Evolutionary conservation across 768 basidiomycete genomes (phyloP).

Genomic region (Rickenella mellea): DNA sequence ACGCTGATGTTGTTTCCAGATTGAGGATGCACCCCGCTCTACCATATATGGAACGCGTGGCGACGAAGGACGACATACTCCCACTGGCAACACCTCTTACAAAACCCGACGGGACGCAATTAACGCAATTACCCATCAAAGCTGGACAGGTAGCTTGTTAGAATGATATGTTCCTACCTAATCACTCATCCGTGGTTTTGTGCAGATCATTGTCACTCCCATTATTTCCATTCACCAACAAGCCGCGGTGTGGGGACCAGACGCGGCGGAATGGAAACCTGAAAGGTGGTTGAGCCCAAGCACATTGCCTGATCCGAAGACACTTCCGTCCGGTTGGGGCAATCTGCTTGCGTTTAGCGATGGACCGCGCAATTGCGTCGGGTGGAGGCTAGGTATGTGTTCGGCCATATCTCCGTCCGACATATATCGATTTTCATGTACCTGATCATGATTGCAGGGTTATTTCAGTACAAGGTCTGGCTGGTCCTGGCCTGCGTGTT

Average conservation of each 20-base stretch:
- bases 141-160: no score
- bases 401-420: constrained; percentile 3
- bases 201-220: not conserved
- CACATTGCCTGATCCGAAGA: no score
- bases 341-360: constrained; percentile 30
- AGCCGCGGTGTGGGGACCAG: not conserved
- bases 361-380: constrained; percentile 32
- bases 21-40: constrained; percentile 32
- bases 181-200: no score
- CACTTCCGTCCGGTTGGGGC: no score
- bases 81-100: no score
- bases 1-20: constrained; percentile 13
- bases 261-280: constrained; percentile 1
- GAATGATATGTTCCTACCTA: no score
- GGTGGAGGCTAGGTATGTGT: constrained; percentile 29
- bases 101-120: no score
- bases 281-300: not conserved
- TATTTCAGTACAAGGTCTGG: no score
- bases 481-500: no score
- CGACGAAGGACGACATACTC: no score
- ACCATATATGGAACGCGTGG: no score
- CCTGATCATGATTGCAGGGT: not conserved
- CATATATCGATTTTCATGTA: not conserved
- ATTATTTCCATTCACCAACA: not conserved
- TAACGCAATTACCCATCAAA: no score